Evolutionary conservation across 257 asterid genomes (phyloP).

Genomic region (Solanum sparsipilum): DNA sequence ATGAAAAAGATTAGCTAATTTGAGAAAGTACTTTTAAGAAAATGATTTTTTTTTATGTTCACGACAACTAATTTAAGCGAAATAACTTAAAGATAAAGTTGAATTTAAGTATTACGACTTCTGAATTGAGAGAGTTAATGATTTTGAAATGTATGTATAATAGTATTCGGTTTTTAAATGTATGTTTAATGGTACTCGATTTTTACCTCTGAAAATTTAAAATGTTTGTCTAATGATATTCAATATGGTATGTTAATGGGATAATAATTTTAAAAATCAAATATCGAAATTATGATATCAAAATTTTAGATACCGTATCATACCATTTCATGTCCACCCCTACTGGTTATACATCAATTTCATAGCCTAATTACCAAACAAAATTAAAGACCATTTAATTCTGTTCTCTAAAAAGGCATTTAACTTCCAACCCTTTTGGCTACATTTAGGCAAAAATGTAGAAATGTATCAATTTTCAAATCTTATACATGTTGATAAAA

Average conservation of each 20-base stretch:
- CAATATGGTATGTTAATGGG: not conserved
- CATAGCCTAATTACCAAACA: not conserved
- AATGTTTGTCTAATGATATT: not conserved
- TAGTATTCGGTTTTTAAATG: not conserved
- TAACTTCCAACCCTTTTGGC: not conserved
- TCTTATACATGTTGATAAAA: not conserved
- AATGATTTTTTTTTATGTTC: not conserved
- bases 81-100: not conserved
- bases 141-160: too few species aligned
- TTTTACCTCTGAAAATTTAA: not conserved
- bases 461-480: not conserved
- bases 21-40: not conserved
- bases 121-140: not conserved
- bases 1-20: not conserved
- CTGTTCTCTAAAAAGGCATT: not conserved
- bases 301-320: too few species aligned
- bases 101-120: not conserved
- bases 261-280: too few species aligned
- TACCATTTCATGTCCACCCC: not conserved
- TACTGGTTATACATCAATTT: not conserved
- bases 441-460: not conserved
- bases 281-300: not conserved
- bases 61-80: not conserved
- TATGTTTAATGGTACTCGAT: not conserved
- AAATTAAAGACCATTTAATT: not conserved